Evolutionary conservation across 78 protist species (phyloP).

Genomic region (Dictyostelium firmibasis): DNA sequence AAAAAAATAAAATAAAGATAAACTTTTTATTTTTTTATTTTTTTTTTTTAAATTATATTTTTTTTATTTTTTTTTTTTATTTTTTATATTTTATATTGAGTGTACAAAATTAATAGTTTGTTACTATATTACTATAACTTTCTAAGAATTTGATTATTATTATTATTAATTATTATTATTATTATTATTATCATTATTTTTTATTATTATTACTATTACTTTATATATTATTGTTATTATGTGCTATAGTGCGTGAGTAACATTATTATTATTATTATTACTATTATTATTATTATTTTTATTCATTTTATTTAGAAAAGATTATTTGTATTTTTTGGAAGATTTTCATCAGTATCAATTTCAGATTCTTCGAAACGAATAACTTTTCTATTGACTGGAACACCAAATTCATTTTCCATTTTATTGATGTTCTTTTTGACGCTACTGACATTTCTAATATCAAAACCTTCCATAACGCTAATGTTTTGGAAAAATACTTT

Average conservation of each 20-base stretch:
- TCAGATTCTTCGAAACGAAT: constrained; percentile 20
- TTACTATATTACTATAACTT: too few species aligned
- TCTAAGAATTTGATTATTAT: too few species aligned
- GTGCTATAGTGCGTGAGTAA: neutral
- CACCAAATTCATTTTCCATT: constrained; percentile 6
- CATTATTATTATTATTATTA: neutral
- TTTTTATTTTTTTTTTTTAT: too few species aligned
- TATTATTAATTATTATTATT: too few species aligned
- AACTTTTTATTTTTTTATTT: too few species aligned
- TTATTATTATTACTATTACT: too few species aligned
- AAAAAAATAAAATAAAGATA: too few species aligned
- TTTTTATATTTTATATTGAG: neutral
- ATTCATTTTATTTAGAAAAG: constrained; percentile 11
- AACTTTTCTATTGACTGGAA: constrained; percentile 5
- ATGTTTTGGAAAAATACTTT: neutral
- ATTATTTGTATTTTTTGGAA: constrained; percentile 39
- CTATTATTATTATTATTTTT: neutral
- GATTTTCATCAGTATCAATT: constrained; percentile 15
- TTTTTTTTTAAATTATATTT: too few species aligned
- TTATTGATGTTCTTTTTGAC: neutral
- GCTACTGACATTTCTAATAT: constrained; percentile 40
- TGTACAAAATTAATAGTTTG: neutral
- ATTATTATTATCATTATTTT: too few species aligned
- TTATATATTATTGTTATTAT: too few species aligned
- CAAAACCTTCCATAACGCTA: constrained; percentile 12